These are phyloP conservation scores for Cordyceps militaris DNA, from an alignment of 2,329 filamentous ascomycete genomes.

Conservation along the genomic window DNA sequence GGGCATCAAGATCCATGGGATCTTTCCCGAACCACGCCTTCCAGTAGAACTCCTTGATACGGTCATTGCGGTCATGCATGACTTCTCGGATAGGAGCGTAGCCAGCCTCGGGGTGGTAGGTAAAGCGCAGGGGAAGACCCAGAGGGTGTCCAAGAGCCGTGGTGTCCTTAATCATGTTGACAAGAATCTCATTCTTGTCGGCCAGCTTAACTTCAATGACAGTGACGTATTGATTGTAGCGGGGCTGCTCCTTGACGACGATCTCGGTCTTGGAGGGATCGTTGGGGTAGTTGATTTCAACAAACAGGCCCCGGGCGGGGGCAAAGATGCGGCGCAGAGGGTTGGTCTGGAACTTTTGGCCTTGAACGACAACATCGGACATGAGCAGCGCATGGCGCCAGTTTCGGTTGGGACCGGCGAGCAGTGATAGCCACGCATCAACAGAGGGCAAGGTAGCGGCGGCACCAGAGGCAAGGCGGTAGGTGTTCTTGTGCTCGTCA, in stretches of 20 bases:
- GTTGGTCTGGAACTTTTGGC: conserved; percentile 95
- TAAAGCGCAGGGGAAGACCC: conserved; percentile 80
- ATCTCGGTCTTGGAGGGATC: conserved; percentile 80
- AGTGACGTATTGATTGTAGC: conserved; percentile 78
- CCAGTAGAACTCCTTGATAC: conserved; percentile 99
- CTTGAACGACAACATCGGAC: conserved; percentile 88
- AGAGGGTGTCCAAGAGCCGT: conserved; percentile 77
- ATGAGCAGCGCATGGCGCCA: conserved; percentile 95
- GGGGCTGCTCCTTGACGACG: conserved; percentile 76
- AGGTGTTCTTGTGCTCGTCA: conserved; percentile 70
- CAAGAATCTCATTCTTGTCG: conserved; percentile 69
- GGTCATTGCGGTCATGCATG: conserved; percentile 92
- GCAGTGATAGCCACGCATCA: conserved; percentile 79
- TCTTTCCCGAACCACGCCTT: conserved; percentile 93
- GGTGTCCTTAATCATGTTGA: conserved; percentile 89
- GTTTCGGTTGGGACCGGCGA: conserved; percentile 78
- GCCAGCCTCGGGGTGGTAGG: conserved; percentile 88
- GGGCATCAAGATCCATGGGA: conserved; percentile 70
- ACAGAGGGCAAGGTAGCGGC: conserved; percentile 67
- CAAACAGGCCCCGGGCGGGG: conserved; percentile 76
- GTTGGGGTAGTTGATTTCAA: conserved; percentile 79
- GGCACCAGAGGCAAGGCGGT: conserved; percentile 71
- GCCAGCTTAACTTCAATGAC: conserved; percentile 79
- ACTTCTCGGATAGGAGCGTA: conserved; percentile 97
- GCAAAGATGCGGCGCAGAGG: conserved; percentile 88